phyloP scores from a whole-genome alignment of 169 alveolate genomes.

The Cryptosporidium bovis region DNA sequence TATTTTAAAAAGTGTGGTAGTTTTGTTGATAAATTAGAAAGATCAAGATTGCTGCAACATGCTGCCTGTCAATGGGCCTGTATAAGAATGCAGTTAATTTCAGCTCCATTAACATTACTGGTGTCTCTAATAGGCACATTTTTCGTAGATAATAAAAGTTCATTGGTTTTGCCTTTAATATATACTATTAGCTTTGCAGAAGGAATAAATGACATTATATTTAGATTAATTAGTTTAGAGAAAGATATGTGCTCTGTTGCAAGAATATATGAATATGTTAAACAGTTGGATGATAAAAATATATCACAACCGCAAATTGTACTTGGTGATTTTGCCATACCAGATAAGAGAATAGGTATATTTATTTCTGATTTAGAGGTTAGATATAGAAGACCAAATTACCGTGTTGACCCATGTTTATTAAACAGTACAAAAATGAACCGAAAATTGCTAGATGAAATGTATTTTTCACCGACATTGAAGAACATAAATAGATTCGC shows the following conservation, averaged over 20 bases:
- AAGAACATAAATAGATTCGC: constrained; percentile 78
- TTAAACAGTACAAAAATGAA: neutral
- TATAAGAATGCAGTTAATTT: constrained; percentile 77
- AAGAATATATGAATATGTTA: constrained; percentile 36
- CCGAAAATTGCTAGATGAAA: neutral
- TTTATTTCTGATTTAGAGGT: constrained; percentile 55
- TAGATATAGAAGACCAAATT: constrained; percentile 62
- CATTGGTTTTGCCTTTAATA: constrained; percentile 42
- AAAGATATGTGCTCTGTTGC: constrained; percentile 80
- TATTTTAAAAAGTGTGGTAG: constrained; percentile 48
- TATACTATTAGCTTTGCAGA: constrained; percentile 65
- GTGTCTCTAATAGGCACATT: constrained; percentile 45
- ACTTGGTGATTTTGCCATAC: constrained; percentile 40
- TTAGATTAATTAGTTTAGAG: constrained; percentile 55
- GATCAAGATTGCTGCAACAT: constrained; percentile 67
- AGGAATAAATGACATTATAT: constrained; percentile 51
- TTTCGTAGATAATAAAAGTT: constrained; percentile 1
- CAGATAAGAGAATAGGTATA: constrained; percentile 50
- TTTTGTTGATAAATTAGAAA: constrained; percentile 57
- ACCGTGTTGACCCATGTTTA: neutral
- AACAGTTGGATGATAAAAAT: constrained; percentile 23
- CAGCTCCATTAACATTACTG: constrained; percentile 75
- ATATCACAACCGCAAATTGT: constrained; percentile 37
- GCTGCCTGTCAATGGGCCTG: constrained; percentile 76
- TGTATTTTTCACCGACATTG: constrained; percentile 74